A percentile compares a stretch with the other conserved stretches of the same genome.
These are phyloP conservation scores for Pythium pyrilobum DNA, from an alignment of 352 stramenopile genomes.

Conservation along the genomic window DNA sequence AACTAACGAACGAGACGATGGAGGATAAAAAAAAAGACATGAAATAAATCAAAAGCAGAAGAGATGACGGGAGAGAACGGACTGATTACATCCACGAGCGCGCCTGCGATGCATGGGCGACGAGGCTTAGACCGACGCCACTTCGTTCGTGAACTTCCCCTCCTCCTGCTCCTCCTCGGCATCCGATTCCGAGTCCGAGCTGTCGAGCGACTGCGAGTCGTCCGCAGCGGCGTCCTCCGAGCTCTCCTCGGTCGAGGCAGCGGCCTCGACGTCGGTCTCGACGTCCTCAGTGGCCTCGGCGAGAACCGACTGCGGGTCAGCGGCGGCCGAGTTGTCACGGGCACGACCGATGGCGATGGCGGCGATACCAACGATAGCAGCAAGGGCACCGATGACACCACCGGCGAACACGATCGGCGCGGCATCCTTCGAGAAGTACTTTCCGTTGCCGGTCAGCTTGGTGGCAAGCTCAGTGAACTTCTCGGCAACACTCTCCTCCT, in stretches of 20 bases:
- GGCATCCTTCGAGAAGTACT: slow-evolving; percentile 31
- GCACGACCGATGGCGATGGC: slow-evolving; percentile 39
- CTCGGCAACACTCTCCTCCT: slow-evolving; percentile 17
- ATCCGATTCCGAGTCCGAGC: slow-evolving; percentile 47
- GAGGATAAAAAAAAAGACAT: not conserved
- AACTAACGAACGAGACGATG: too few relatives aligned
- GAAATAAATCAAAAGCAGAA: not conserved
- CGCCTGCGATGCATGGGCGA: slow-evolving; percentile 4
- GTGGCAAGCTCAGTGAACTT: slow-evolving; percentile 52
- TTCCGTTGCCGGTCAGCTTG: slow-evolving; percentile 41
- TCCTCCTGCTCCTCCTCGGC: slow-evolving; percentile 43
- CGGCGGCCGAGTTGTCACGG: slow-evolving; percentile 17
- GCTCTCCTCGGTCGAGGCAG: slow-evolving; percentile 14
- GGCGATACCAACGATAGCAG: slow-evolving; percentile 56
- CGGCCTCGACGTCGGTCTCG: slow-evolving; percentile 66
- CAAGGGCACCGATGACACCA: slow-evolving; percentile 57
- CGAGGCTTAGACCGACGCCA: slow-evolving; percentile 24
- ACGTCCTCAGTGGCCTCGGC: slow-evolving; percentile 36
- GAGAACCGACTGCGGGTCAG: slow-evolving; percentile 34
- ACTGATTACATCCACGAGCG: slow-evolving; percentile 30
- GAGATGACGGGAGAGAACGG: not conserved
- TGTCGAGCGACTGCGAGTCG: slow-evolving; percentile 32
- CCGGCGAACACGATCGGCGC: slow-evolving; percentile 57
- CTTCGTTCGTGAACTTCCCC: slow-evolving; percentile 52
- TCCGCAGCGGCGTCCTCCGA: slow-evolving; percentile 30